phyloP scores from a whole-genome alignment of 176 grass and related monocot genomes.

The Raddia guianensis region DNA sequence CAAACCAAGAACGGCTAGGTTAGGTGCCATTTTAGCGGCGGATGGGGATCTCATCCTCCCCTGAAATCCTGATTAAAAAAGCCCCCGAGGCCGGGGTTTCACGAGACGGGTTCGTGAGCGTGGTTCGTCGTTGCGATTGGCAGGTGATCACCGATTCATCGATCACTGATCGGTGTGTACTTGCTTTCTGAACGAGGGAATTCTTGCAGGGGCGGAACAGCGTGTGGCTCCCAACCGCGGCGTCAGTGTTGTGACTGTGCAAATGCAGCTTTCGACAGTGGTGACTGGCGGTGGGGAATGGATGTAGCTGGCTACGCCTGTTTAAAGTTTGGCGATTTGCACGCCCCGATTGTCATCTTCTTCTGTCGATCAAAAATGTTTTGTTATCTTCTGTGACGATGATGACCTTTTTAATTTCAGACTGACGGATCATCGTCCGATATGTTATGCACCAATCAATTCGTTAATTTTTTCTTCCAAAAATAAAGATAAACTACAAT shows the following conservation, averaged over 20 bases:
- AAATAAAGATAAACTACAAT: neutral
- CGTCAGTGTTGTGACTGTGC: neutral
- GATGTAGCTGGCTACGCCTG: neutral
- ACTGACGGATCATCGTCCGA: neutral
- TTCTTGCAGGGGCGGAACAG: neutral
- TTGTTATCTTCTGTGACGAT: neutral
- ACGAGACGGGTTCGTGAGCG: constrained; percentile 14
- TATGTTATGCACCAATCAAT: neutral
- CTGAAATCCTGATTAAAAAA: constrained; percentile 46
- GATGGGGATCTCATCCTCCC: constrained; percentile 7
- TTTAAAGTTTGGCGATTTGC: neutral
- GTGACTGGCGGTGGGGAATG: constrained; percentile 14
- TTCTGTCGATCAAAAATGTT: neutral
- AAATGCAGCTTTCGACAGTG: constrained; percentile 27
- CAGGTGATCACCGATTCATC: neutral
- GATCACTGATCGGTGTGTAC: neutral
- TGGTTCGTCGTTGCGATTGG: neutral
- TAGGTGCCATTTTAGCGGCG: constrained; percentile 6
- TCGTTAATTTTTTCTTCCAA: neutral
- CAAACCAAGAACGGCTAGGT: neutral
- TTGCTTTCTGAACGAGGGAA: constrained; percentile 20
- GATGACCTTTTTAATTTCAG: neutral
- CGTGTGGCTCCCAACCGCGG: constrained; percentile 22
- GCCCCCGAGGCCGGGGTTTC: constrained; percentile 19
- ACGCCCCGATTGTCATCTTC: constrained; percentile 6